phyloP scores from a whole-genome alignment of 1,139 yeast species.

The Geotrichum cucujoidarum region DNA sequence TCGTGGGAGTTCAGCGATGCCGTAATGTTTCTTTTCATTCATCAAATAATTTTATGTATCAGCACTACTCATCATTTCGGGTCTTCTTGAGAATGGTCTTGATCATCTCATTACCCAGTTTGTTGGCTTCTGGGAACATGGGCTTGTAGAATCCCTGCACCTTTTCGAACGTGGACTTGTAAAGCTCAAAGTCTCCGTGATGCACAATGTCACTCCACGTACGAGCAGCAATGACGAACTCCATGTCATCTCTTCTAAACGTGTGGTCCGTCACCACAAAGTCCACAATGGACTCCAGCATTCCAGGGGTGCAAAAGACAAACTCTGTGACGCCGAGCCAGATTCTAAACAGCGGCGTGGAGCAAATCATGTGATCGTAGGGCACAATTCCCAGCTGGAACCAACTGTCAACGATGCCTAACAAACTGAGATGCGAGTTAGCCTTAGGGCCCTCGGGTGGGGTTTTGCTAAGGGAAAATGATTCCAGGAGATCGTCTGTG shows the following conservation, averaged over 20 bases:
- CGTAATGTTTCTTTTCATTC: no score
- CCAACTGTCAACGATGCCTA: constrained; percentile 96
- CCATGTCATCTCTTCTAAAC: constrained; percentile 81
- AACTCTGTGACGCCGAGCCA: constrained; percentile 93
- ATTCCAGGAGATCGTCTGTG: constrained; percentile 74
- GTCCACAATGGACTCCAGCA: constrained; percentile 70
- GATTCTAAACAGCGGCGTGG: constrained; percentile 88
- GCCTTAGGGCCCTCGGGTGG: constrained; percentile 73
- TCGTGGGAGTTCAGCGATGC: no score
- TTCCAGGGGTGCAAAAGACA: constrained; percentile 75
- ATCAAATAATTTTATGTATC: neutral
- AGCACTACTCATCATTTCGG: neutral
- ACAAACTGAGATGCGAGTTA: constrained; percentile 80
- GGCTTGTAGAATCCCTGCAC: constrained; percentile 80
- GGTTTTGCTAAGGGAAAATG: constrained; percentile 68
- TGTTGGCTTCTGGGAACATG: constrained; percentile 83
- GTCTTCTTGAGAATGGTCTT: constrained; percentile 55
- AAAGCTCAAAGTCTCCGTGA: constrained; percentile 69
- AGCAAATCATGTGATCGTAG: constrained; percentile 93
- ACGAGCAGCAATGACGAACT: constrained; percentile 43
- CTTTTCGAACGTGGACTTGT: constrained; percentile 64
- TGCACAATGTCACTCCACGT: constrained; percentile 78
- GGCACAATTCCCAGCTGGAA: constrained; percentile 77
- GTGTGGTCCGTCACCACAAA: constrained; percentile 55
- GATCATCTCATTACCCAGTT: constrained; percentile 93